Evolutionary conservation across 2,329 filamentous ascomycete species (phyloP).

Genomic region (Thelonectria blattea): DNA sequence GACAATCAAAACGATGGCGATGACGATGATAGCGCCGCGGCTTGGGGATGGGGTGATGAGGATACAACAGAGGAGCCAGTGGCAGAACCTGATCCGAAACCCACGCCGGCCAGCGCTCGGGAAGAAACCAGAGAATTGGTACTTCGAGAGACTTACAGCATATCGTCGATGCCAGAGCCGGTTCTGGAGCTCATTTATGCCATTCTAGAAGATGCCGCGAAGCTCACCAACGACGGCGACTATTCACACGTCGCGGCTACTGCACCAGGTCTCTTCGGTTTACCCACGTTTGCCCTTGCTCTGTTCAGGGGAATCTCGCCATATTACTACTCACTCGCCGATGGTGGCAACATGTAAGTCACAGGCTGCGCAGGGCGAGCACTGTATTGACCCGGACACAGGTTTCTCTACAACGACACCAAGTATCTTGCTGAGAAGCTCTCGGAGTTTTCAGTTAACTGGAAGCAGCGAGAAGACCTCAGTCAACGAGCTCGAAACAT

Average conservation of each 20-base stretch:
- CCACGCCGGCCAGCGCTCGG: conserved; percentile 31
- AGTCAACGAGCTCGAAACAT: conserved; percentile 57
- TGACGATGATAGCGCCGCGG: conserved; percentile 64
- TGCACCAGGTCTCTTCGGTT: conserved; percentile 70
- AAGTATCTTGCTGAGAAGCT: conserved; percentile 67
- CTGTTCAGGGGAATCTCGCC: conserved; percentile 80
- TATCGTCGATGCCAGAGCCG: conserved; percentile 84
- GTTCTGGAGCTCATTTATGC: conserved; percentile 71
- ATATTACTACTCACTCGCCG: conserved; percentile 70
- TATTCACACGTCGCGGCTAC: conserved; percentile 68
- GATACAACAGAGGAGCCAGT: conserved; percentile 48
- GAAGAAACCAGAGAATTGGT: conserved; percentile 68
- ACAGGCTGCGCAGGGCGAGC: not conserved
- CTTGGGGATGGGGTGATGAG: conserved; percentile 86
- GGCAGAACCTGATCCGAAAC: conserved; percentile 17
- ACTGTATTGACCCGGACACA: conserved; percentile 36
- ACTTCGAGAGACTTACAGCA: conserved; percentile 83
- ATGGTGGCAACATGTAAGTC: conserved; percentile 68
- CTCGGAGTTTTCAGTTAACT: conserved; percentile 53
- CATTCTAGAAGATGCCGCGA: conserved; percentile 66
- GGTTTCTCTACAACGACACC: conserved; percentile 72
- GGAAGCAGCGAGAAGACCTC: conserved; percentile 61
- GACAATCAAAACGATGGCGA: conserved; percentile 38
- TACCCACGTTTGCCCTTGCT: conserved; percentile 76
- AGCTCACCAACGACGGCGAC: conserved; percentile 60